Base-by-base conservation (phyloP, 2,329 filamentous ascomycete genomes). In the Beauveria caledonica region DNA sequence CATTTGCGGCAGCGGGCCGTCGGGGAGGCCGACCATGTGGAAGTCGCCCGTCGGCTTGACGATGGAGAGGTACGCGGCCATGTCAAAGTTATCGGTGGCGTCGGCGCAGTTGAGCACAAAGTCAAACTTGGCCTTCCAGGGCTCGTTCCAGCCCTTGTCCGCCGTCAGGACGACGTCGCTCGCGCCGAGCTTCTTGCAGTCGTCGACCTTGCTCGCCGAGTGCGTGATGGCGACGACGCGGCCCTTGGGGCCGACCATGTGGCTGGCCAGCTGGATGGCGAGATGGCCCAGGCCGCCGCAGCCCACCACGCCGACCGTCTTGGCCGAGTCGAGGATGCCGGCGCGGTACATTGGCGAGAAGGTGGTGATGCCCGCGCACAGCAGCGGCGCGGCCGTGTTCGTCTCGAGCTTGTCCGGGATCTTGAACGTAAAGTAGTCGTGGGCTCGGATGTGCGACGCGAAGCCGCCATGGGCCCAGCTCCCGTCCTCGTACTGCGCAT, bases 331-430 rank as follows among this genome's bases (percentile, higher is more conserved):
- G 89, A 39, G 33, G 5, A 84, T 80, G 1, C 83, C 84, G 40
- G 88, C 85, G 29, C 86, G 80, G 54, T 80, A 80, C 17, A 94
- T 73, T 0, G 90, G 89, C 5, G 82, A 81, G 69, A 83, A 94
- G 0, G 87, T 81, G 0, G 90, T 94, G 57, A 93, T 80, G 1
- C 90, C 90, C 1, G 85, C 90, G 68, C 90, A 93, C 29, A 93
- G 78, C 77, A 94, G 85, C 1, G 89, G 89, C 1, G 88, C 82
- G 0, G 78, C 80, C 1, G 76, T 68, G 36, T 79, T 76, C 0
- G 77, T 77, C 8, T 76, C 71, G 10, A 85, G 71, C 1, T 68
- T 70, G n/a, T 83, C 80, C 0, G 82, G 82, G 42, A 85, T 82
- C 63, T 80, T 80, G 66, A 85, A 79, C 36, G 77, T 78, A 64